Conservation (phyloP, 2,329 filamentous ascomycete species). For the Alternaria sp. region DNA sequence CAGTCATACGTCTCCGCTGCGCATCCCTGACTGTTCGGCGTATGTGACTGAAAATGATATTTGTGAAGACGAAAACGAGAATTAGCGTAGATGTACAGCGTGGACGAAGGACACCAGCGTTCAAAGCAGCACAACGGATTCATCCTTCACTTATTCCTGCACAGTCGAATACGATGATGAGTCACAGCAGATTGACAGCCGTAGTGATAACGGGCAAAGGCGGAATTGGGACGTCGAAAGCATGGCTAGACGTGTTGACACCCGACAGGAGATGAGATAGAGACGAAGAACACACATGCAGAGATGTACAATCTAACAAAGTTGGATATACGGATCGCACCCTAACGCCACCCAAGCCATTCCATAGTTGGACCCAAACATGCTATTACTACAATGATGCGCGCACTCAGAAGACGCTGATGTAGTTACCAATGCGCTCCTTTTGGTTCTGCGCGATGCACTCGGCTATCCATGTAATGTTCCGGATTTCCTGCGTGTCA, state of each 20-base stretch:
- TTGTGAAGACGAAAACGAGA: no score
- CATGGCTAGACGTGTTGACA: background rate
- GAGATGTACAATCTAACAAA: constrained; percentile 28
- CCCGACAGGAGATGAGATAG: background rate
- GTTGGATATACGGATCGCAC: constrained; percentile 40
- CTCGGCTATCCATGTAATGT: constrained; percentile 99
- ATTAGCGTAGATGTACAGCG: no score
- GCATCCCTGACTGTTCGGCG: no score
- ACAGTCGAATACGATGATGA: background rate
- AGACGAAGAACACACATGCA: background rate
- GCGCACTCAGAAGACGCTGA: constrained; percentile 76
- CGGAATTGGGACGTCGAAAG: background rate
- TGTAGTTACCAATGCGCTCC: constrained; percentile 98
- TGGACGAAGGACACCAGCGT: background rate
- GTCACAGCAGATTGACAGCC: background rate
- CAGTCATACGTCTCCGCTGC: no score
- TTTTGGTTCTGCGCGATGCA: constrained; percentile 99
- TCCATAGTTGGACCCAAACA: constrained; percentile 34
- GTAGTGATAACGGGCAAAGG: background rate
- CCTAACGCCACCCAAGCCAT: constrained; percentile 36
- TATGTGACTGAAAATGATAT: no score
- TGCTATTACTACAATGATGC: constrained; percentile 30
- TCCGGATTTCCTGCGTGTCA: constrained; percentile 83
- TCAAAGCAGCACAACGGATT: background rate
- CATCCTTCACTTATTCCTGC: background rate